Conservation (phyloP, 2,329 filamentous ascomycete genomes). For the Hypoxylon rubiginosum region DNA sequence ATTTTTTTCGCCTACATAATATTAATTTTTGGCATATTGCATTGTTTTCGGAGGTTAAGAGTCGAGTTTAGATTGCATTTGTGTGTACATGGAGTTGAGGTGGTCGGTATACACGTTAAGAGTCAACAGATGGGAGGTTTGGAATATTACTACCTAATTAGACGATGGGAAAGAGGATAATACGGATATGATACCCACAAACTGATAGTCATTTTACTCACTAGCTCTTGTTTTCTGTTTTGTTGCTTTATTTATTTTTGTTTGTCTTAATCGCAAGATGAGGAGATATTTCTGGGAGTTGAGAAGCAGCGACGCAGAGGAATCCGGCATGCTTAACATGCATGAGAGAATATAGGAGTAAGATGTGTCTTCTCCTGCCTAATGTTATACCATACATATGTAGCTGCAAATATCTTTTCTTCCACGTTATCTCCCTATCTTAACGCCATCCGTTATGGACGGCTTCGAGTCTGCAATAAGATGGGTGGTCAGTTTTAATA, state of each 20-base stretch:
- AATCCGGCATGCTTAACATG: not conserved
- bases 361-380: too few relatives aligned
- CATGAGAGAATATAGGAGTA: conserved; percentile 1
- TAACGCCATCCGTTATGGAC: too few relatives aligned
- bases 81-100: not conserved
- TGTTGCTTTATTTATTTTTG: not conserved
- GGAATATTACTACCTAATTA: not conserved
- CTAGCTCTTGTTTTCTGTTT: conserved; percentile 12
- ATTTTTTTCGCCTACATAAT: conserved; percentile 6
- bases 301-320: not conserved
- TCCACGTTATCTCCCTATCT: too few relatives aligned
- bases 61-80: not conserved
- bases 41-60: not conserved
- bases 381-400: too few relatives aligned
- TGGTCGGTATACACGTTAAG: not conserved
- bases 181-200: conserved; percentile 32
- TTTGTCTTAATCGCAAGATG: conserved; percentile 14
- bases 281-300: not conserved
- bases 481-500: too few relatives aligned
- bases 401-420: too few relatives aligned
- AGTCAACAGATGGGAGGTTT: not conserved
- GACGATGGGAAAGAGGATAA: conserved; percentile 16
- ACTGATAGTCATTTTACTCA: conserved; percentile 1
- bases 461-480: too few relatives aligned
- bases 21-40: not conserved